Conservation (phyloP, 176 grass and related monocot genomes). For the Luzula sylvatica region DNA sequence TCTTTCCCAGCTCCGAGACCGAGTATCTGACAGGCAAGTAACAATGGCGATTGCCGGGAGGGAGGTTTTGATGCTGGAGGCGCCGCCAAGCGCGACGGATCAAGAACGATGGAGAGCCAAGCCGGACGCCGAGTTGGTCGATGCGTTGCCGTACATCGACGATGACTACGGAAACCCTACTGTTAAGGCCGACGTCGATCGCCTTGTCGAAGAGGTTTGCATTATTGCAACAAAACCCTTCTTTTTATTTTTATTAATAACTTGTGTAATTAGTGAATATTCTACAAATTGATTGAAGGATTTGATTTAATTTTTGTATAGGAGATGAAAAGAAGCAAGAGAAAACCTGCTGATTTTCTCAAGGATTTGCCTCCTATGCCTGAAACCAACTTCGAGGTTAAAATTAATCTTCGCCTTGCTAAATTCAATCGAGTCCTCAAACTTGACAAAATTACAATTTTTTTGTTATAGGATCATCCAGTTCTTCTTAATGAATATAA, state of each 20-base stretch:
- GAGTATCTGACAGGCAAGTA: conserved; percentile 46
- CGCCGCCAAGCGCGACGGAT: conserved; percentile 35
- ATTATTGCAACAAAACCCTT: background rate
- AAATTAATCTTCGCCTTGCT: background rate
- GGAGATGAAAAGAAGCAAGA: conserved; percentile 67
- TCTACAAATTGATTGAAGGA: background rate
- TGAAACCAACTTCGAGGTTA: conserved; percentile 48
- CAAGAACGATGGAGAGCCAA: conserved; percentile 29
- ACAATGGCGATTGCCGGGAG: conserved; percentile 31
- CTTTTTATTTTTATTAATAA: background rate
- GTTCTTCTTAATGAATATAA: conserved; percentile 97
- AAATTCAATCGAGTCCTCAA: background rate
- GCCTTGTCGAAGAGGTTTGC: conserved; percentile 54
- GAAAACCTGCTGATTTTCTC: conserved; percentile 91
- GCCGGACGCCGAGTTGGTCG: conserved; percentile 64
- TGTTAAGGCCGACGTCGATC: conserved; percentile 82
- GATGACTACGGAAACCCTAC: conserved; percentile 73
- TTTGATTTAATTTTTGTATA: background rate
- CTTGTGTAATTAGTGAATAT: background rate
- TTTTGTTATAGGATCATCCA: conserved; percentile 67
- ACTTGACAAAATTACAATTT: background rate
- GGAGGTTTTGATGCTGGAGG: conserved; percentile 88
- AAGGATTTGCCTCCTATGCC: conserved; percentile 68
- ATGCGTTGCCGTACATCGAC: conserved; percentile 96
- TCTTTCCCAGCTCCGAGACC: conserved; percentile 56